These are phyloP conservation scores for Lolium multiflorum DNA, from an alignment of 176 grass and related monocot species.

Conservation along the genomic window DNA sequence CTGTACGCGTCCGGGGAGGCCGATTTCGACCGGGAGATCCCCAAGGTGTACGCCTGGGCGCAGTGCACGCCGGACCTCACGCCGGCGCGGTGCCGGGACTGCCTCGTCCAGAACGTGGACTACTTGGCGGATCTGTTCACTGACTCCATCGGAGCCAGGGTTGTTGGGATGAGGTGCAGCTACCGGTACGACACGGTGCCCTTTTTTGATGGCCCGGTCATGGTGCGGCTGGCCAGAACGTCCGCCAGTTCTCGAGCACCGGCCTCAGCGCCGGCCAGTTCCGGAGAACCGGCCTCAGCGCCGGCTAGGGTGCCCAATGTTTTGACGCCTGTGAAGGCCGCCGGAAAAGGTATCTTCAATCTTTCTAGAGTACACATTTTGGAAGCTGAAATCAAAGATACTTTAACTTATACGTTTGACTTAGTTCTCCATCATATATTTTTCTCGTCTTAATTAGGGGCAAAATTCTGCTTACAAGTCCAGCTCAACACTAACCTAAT, in stretches of 20 bases:
- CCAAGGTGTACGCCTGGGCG: slow-evolving; percentile 26
- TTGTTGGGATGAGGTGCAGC: neutral
- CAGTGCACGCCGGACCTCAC: slow-evolving; percentile 17
- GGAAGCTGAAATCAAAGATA: too few species aligned
- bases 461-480: neutral
- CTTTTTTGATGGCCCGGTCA: neutral
- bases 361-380: too few species aligned
- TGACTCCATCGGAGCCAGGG: neutral
- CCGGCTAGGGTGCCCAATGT: neutral
- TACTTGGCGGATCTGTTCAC: neutral
- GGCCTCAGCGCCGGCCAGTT: too few species aligned
- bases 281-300: neutral
- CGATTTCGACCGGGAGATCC: neutral
- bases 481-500: neutral
- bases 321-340: too few species aligned
- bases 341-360: too few species aligned
- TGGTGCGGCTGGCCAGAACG: neutral
- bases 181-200: neutral
- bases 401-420: too few species aligned
- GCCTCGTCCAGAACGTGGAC: neutral
- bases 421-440: too few species aligned
- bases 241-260: neutral
- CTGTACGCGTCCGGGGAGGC: neutral
- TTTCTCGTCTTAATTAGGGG: too few species aligned
- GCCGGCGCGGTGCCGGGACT: neutral